Evolutionary conservation across 176 grass and related monocot genomes (phyloP).

Genomic region (Triticum urartu): DNA sequence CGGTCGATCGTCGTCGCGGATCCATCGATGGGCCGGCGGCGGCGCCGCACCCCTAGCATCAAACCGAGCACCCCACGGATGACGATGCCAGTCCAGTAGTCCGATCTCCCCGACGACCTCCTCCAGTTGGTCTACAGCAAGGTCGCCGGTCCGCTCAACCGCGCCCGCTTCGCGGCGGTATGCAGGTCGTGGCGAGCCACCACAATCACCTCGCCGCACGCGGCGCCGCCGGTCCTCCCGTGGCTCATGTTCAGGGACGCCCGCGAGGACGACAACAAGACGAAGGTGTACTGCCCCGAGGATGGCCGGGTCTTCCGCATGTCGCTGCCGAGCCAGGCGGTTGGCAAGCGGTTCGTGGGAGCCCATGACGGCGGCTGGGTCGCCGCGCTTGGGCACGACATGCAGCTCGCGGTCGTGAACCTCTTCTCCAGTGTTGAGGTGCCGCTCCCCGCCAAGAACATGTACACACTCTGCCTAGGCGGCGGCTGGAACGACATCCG

Average conservation of each 20-base stretch:
- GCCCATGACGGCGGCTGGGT: background rate
- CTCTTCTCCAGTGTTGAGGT: background rate
- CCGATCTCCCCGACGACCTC: background rate
- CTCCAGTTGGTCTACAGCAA: background rate
- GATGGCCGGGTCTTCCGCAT: background rate
- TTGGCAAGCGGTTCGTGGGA: background rate
- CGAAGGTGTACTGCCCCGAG: background rate
- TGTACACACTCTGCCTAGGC: no score
- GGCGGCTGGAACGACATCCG: background rate
- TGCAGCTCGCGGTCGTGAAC: background rate
- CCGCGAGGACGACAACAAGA: background rate
- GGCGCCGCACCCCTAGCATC: no score
- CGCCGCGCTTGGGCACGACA: background rate
- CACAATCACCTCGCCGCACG: rapidly evolving
- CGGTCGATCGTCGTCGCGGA: no score
- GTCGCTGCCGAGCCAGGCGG: background rate
- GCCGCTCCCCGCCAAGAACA: no score
- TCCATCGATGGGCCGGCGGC: no score
- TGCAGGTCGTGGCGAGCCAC: background rate
- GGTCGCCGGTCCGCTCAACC: background rate
- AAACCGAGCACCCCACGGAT: no score
- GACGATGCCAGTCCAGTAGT: background rate
- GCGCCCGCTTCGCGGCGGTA: background rate
- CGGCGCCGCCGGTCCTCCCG: background rate
- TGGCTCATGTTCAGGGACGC: background rate